These are phyloP conservation scores for Vigna reflexopilosa DNA, from an alignment of 306 rosid species.

Conservation along the genomic window DNA sequence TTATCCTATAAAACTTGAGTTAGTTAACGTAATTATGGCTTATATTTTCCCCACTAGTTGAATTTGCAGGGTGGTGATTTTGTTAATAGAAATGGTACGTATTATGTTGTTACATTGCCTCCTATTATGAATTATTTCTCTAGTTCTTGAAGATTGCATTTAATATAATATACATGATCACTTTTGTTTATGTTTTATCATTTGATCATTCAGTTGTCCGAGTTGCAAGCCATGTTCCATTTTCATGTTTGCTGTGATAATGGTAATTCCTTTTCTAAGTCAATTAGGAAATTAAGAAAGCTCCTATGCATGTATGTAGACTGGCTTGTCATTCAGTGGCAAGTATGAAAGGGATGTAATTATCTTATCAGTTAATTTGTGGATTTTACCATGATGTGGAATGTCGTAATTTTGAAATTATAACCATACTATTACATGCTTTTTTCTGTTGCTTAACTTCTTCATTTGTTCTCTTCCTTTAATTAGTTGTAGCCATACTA, in stretches of 20 bases:
- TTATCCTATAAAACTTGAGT: too few species aligned
- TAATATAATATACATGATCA: constrained; percentile 40
- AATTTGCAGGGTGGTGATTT: constrained; percentile 87
- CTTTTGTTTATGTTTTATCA: constrained; percentile 47
- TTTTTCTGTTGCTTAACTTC: neutral
- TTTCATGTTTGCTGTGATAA: constrained; percentile 49
- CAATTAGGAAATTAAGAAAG: constrained; percentile 40
- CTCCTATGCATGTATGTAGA: constrained; percentile 28
- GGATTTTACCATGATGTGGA: neutral
- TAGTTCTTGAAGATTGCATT: constrained; percentile 43
- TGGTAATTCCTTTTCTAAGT: constrained; percentile 57
- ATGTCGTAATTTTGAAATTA: neutral
- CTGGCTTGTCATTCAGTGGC: constrained; percentile 34
- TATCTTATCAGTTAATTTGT: neutral
- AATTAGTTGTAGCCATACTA: neutral
- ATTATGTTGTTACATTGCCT: constrained; percentile 5
- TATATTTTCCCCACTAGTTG: too few species aligned
- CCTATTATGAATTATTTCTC: constrained; percentile 11
- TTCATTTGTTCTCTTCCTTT: neutral
- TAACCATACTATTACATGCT: constrained; percentile 12
- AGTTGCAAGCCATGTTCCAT: constrained; percentile 59
- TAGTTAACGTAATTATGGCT: too few species aligned
- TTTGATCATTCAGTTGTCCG: constrained; percentile 56
- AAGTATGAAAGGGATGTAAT: neutral
- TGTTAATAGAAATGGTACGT: constrained; percentile 81